Evolutionary conservation across 148 eudicot genomes (phyloP), one percentile per base, ranked within the genome.

Genomic region (Fagopyrum homotropicum): DNA sequence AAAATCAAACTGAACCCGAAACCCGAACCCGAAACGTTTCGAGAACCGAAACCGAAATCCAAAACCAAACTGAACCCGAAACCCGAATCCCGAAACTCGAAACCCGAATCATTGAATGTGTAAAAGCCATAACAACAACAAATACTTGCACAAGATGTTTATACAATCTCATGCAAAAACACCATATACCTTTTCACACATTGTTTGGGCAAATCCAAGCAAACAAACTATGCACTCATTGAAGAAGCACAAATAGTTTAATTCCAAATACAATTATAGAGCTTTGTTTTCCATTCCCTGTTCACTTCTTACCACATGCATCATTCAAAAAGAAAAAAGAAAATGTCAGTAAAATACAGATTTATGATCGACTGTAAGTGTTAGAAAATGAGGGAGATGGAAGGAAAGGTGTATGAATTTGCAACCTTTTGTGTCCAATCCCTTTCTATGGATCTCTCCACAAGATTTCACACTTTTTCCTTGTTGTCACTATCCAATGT

Each of bases 341-440:
- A 66, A 40, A 10, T 40, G 71, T 66, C 47, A 66, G 71, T 66
- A 66, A 66, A 19, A 66, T 66, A 66, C 45, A 66, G 17, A 35
- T 40, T 64, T 64, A 64, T 35, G 45, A 64, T 64, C 40, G 40
- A 35, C 40, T 35, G 40, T 35, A 35, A 40, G 9, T 15, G 9
- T 35, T 14, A 4, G 43, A 66, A 66, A 66, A 29, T 64, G 3
- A 30, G 12, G 2, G 52, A 12, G 52, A 49, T 35, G 40, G 52
- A 49, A 8, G 52, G 12, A 49, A 49, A 49, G 6, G 19, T 35
- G 71, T 40, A 43, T 15, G 71, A 66, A 43, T 40, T 66, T 66
- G 71, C 35, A 66, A 15, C 47, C 46, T 66, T 66, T 66, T 66
- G 71, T 66, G 71, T 40, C 46, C 17, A 66, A 40, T 66, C 71